Evolutionary conservation across 768 basidiomycete genomes (phyloP).

Genomic region (Pleurotus tuoliensis): DNA sequence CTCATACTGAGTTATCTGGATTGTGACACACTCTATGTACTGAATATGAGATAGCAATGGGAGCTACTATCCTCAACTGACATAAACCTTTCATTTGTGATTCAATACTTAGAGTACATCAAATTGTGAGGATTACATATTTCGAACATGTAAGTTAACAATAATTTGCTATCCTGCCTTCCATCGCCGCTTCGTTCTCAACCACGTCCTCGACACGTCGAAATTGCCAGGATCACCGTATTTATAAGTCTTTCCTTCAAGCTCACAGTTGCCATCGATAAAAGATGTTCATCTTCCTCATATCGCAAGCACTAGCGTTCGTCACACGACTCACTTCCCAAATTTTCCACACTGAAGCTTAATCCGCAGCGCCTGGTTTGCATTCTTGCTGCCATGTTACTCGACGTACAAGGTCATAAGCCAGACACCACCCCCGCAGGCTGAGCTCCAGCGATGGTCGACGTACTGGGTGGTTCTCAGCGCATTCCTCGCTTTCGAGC

Average conservation of each 20-base stretch:
- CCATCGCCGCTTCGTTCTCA: background rate
- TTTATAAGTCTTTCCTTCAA: no score
- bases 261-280: no score
- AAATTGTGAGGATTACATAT: no score
- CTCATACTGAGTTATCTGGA: no score
- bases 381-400: constrained; percentile 60
- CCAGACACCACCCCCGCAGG: constrained; percentile 45
- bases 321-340: constrained; percentile 3
- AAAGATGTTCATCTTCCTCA: constrained; percentile 44
- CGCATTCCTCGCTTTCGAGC: constrained; percentile 57
- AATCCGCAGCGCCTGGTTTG: constrained; percentile 61
- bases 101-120: no score
- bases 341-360: constrained; percentile 1
- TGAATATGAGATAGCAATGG: no score
- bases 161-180: no score
- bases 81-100: no score
- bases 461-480: constrained; percentile 67
- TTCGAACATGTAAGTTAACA: no score
- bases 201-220: background rate
- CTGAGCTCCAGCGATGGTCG: constrained; percentile 52
- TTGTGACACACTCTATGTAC: no score
- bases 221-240: no score
- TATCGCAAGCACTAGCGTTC: constrained; percentile 50
- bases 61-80: no score
- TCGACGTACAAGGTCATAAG: constrained; percentile 66